Conservation (phyloP, 768 basidiomycete species). For the Pleurotus platypus region DNA sequence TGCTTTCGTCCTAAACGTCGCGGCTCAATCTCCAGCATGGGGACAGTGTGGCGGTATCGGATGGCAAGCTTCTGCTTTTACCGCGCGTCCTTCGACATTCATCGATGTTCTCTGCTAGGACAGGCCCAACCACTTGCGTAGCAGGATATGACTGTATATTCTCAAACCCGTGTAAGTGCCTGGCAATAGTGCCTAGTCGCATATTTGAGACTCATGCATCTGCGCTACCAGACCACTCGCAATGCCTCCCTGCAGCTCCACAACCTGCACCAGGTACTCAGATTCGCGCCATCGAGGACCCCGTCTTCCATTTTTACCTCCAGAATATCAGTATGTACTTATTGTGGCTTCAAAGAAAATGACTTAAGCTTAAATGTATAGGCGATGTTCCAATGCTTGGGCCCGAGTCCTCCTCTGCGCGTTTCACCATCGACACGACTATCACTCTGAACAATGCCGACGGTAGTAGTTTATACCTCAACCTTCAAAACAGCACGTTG, state of each 20-base stretch:
- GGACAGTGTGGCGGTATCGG: constrained; percentile 41
- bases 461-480: constrained; percentile 44
- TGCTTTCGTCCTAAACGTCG: constrained; percentile 3
- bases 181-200: not conserved
- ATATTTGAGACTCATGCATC: not conserved
- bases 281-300: constrained; percentile 48
- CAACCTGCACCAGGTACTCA: constrained; percentile 35
- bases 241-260: constrained; percentile 41
- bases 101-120: constrained; percentile 20
- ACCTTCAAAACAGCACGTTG: constrained; percentile 37
- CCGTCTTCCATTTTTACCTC: constrained; percentile 56
- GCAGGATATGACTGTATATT: constrained; percentile 38
- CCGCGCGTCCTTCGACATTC: not conserved
- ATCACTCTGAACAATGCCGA: constrained; percentile 40
- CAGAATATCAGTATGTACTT: constrained; percentile 35
- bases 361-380: constrained; percentile 11
- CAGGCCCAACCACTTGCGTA: constrained; percentile 39
- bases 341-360: too few species aligned
- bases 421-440: constrained; percentile 45
- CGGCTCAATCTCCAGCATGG: constrained; percentile 36
- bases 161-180: constrained; percentile 31
- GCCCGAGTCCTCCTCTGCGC: constrained; percentile 45
- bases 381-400: constrained; percentile 48
- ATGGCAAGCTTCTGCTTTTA: constrained; percentile 22
- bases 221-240: constrained; percentile 42